phyloP scores from a whole-genome alignment of 441 rosid genomes.

The Hura crepitans region DNA sequence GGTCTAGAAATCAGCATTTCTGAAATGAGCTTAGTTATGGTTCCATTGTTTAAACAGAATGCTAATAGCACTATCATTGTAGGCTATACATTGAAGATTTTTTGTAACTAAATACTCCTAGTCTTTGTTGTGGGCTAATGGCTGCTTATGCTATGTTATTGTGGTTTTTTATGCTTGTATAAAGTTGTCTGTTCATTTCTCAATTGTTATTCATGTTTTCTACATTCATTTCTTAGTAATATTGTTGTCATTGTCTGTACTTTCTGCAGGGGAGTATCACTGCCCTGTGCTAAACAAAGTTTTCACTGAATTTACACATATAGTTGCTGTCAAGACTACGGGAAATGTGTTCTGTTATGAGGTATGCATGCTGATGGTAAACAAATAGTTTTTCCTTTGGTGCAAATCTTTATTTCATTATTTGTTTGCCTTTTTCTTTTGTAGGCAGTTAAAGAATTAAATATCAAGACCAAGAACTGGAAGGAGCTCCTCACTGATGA shows the following conservation, averaged over 20 bases:
- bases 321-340: constrained; percentile 81
- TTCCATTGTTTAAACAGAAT: neutral
- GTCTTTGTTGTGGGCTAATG: too few species aligned
- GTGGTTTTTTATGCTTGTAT: neutral
- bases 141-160: neutral
- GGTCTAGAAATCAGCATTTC: neutral
- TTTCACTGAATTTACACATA: constrained; percentile 85
- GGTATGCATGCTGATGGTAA: constrained; percentile 34
- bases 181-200: neutral
- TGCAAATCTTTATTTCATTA: constrained; percentile 19
- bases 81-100: neutral
- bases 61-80: neutral
- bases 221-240: constrained; percentile 13
- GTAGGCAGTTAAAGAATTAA: constrained; percentile 83
- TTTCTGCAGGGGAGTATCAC: constrained; percentile 66
- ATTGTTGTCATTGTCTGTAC: constrained; percentile 14
- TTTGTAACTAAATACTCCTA: too few species aligned
- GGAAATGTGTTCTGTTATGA: constrained; percentile 90
- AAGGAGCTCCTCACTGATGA: constrained; percentile 86
- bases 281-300: constrained; percentile 92
- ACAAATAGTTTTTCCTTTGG: constrained; percentile 15
- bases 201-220: neutral
- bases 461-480: constrained; percentile 91
- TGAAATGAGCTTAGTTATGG: neutral
- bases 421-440: constrained; percentile 20